Conservation (phyloP, 495 filamentous ascomycete species). For the Staphylotrichum tortipilum region DNA sequence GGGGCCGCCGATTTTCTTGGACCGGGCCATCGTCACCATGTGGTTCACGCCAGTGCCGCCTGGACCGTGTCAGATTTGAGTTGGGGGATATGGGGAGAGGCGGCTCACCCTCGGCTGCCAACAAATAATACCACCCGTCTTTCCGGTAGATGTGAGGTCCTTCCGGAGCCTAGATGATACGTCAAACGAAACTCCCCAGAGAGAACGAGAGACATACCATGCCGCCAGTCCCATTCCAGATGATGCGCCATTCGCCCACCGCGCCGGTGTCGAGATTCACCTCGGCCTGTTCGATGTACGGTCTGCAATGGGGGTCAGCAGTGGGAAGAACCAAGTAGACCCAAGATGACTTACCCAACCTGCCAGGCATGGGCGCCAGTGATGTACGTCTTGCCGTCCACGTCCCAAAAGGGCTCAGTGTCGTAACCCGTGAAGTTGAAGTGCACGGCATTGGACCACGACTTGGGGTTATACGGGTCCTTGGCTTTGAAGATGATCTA, state of each 20-base stretch:
- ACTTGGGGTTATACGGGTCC: constrained; percentile 24
- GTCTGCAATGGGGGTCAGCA: constrained; percentile 17
- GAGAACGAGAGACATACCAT: constrained; percentile 25
- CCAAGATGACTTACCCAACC: constrained; percentile 23
- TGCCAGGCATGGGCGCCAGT: constrained; percentile 35
- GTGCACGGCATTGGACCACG: constrained; percentile 33
- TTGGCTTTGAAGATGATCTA: constrained; percentile 34
- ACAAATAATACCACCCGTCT: constrained; percentile 55
- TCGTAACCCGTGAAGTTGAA: constrained; percentile 38
- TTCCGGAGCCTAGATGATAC: constrained; percentile 39
- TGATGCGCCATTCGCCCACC: constrained; percentile 28
- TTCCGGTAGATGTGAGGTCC: constrained; percentile 58
- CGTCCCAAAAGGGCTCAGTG: constrained; percentile 42
- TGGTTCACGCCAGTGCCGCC: constrained; percentile 51
- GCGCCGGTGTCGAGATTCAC: constrained; percentile 31
- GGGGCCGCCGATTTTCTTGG: constrained; percentile 44
- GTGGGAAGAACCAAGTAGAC: neutral
- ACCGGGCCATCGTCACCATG: constrained; percentile 43
- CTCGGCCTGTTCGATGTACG: constrained; percentile 31
- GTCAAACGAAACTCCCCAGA: constrained; percentile 22
- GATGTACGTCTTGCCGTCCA: constrained; percentile 42
- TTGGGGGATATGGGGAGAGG: neutral
- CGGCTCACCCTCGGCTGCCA: constrained; percentile 50
- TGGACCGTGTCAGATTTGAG: constrained; percentile 2
- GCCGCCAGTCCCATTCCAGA: constrained; percentile 39